Percentiles rank a stretch among this genome's conserved stretches.
Conservation (phyloP, 2,329 filamentous ascomycete genomes). For the Curvularia sp. region DNA sequence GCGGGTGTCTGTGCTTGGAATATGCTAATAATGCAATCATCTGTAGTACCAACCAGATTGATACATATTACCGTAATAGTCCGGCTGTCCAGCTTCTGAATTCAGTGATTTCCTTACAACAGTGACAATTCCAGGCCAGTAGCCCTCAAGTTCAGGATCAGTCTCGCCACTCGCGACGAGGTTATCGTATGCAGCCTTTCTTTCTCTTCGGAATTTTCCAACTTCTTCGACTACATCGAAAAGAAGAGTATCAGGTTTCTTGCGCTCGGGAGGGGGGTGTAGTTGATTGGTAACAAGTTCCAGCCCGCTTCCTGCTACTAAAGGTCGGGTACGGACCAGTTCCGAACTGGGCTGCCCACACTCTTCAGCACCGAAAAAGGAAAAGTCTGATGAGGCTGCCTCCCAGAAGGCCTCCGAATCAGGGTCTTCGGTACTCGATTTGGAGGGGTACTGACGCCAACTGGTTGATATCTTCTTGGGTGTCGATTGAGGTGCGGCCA, state of each 20-base stretch:
- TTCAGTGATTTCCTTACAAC: conserved; percentile 58
- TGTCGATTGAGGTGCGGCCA: conserved; percentile 34
- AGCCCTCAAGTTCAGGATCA: conserved; percentile 58
- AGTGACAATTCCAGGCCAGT: conserved; percentile 66
- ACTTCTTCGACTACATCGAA: conserved; percentile 62
- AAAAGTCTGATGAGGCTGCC: conserved; percentile 66
- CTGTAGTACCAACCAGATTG: conserved; percentile 61
- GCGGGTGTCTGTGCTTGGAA: neutral
- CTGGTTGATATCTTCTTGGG: conserved; percentile 52
- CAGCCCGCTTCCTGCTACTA: conserved; percentile 56
- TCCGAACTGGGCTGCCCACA: conserved; percentile 59
- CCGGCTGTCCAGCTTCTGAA: conserved; percentile 51
- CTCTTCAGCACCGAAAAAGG: conserved; percentile 66
- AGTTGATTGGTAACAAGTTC: conserved; percentile 35
- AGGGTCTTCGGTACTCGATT: conserved; percentile 64
- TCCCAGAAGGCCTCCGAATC: conserved; percentile 67
- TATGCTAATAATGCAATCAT: conserved; percentile 35
- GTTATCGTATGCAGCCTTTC: conserved; percentile 58
- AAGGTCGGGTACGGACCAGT: conserved; percentile 54
- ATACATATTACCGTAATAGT: conserved; percentile 62
- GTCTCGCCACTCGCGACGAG: conserved; percentile 36
- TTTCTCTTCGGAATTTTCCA: conserved; percentile 60
- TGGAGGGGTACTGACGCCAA: conserved; percentile 55
- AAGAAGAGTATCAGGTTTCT: conserved; percentile 12
- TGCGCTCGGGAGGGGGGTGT: conserved; percentile 18